These are phyloP conservation scores for Cladorrhinum samala DNA, from an alignment of 495 filamentous ascomycete genomes.

Conservation along the genomic window DNA sequence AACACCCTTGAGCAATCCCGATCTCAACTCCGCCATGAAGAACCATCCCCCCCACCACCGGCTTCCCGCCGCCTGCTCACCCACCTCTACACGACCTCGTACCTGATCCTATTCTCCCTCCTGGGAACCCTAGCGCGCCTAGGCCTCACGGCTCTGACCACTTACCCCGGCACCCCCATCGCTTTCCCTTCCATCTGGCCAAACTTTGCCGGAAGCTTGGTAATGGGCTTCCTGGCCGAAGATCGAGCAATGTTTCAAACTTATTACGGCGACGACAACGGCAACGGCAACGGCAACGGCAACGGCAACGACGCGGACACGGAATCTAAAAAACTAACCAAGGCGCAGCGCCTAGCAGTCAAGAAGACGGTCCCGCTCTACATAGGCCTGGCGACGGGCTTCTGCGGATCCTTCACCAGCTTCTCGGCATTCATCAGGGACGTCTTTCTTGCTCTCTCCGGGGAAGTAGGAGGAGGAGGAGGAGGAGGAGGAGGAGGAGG, in stretches of 20 bases:
- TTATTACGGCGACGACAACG: constrained; percentile 25
- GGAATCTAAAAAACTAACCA: constrained; percentile 41
- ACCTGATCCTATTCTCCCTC: constrained; percentile 82
- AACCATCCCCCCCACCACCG: neutral
- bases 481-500: too few relatives aligned
- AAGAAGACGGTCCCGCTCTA: constrained; percentile 88
- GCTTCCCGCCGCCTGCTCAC: constrained; percentile 53
- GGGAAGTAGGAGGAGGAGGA: constrained; percentile 46
- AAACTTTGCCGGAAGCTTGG: constrained; percentile 74
- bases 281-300: constrained; percentile 26
- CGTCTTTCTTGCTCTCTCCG: constrained; percentile 75
- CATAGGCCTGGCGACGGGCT: constrained; percentile 86
- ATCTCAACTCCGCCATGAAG: neutral
- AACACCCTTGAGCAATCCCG: constrained; percentile 23
- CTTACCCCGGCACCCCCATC: constrained; percentile 72
- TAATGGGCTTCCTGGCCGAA: constrained; percentile 84
- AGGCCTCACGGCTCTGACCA: constrained; percentile 73
- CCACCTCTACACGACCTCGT: constrained; percentile 68
- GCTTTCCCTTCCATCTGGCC: constrained; percentile 78
- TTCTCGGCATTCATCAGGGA: constrained; percentile 90
- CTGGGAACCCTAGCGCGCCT: constrained; percentile 80
- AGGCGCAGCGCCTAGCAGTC: constrained; percentile 46
- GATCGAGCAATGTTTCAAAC: constrained; percentile 67
- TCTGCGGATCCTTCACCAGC: constrained; percentile 87
- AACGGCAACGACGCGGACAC: constrained; percentile 20